Evolutionary conservation across 495 filamentous ascomycete genomes (phyloP).

Genomic region (Copromyces sp.): DNA sequence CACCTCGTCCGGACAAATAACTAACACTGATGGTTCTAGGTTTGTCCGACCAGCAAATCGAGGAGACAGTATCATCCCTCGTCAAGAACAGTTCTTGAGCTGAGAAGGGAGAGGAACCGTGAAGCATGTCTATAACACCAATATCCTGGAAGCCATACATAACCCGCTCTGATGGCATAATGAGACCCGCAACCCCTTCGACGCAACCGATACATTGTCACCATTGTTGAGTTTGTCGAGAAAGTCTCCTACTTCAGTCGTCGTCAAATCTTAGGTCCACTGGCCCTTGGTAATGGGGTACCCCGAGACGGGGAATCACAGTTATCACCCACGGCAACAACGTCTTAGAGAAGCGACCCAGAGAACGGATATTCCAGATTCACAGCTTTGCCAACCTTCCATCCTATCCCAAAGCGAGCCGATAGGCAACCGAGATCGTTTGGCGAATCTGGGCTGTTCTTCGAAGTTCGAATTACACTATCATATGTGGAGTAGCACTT

Average conservation of each 20-base stretch:
- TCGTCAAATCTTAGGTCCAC: not conserved
- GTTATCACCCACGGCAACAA: not conserved
- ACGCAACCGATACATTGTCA: not conserved
- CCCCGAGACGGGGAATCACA: not conserved
- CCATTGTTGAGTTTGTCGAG: not conserved
- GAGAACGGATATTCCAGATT: not conserved
- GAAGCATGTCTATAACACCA: not conserved
- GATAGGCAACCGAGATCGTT: not conserved
- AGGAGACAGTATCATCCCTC: slow-evolving; percentile 71
- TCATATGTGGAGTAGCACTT: not conserved
- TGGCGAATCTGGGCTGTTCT: not conserved
- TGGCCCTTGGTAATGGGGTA: too few relatives aligned
- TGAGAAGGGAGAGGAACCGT: not conserved
- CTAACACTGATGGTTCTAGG: slow-evolving; percentile 40
- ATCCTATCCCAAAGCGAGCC: not conserved
- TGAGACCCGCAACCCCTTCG: not conserved
- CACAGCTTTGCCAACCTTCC: not conserved
- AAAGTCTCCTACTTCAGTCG: not conserved
- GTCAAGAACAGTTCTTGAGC: slow-evolving; percentile 47
- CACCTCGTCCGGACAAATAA: not conserved
- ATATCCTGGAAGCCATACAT: not conserved
- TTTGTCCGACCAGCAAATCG: slow-evolving; percentile 83
- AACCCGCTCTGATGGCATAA: not conserved
- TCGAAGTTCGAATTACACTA: not conserved
- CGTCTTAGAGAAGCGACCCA: not conserved